Conservation (phyloP, 208 protist species). For the Trypanosoma cruzi region DNA sequence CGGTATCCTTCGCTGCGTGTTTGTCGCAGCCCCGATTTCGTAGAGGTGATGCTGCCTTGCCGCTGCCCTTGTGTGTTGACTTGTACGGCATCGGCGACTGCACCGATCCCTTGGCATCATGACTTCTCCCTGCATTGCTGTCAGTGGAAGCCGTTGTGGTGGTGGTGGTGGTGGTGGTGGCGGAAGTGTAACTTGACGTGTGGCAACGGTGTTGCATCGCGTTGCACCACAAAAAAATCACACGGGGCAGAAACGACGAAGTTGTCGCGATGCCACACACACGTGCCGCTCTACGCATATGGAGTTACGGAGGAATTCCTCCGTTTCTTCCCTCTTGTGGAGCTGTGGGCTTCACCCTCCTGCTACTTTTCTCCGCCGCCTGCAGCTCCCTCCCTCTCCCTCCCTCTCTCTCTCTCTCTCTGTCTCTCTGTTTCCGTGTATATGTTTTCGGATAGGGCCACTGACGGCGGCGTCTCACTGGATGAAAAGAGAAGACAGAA, state of each 20-base stretch:
- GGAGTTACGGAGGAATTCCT: too few relatives aligned
- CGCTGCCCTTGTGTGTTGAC: conserved; percentile 70
- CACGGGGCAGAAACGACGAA: neutral
- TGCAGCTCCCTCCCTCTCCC: neutral
- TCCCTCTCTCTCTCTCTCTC: neutral
- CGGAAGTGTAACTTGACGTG: neutral
- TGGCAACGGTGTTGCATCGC: neutral
- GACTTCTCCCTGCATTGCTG: neutral
- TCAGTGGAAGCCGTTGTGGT: neutral
- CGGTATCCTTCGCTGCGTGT: neutral
- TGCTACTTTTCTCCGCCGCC: neutral
- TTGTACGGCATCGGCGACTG: conserved; percentile 64
- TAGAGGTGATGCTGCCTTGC: conserved; percentile 46
- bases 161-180: neutral
- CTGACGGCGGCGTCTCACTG: too few relatives aligned
- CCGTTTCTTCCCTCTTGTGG: neutral
- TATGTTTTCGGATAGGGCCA: too few relatives aligned
- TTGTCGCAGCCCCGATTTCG: conserved; percentile 22
- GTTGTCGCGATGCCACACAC: neutral
- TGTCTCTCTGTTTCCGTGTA: too few relatives aligned
- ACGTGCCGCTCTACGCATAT: conserved; percentile 2
- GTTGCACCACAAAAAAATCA: neutral
- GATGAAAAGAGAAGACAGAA: too few relatives aligned
- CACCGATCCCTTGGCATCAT: neutral
- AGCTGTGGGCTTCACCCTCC: neutral